A percentile compares a stretch with the other conserved stretches of the same genome.
These are phyloP conservation scores for Zoysia japonica DNA, from an alignment of 176 grass and related monocot species.

Conservation along the genomic window DNA sequence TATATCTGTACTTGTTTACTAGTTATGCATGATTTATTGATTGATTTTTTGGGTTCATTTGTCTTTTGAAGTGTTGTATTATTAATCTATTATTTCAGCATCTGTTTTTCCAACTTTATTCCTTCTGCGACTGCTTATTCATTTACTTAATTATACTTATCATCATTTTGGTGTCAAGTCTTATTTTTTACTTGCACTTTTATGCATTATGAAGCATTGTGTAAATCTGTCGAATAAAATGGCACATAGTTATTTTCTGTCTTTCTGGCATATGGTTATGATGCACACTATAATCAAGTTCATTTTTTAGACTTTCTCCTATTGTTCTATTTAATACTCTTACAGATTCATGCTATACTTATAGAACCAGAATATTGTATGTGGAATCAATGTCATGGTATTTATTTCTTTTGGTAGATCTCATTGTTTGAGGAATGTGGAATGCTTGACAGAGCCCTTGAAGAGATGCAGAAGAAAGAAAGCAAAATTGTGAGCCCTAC, in stretches of 20 bases:
- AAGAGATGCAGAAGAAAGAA: constrained; percentile 90
- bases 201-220: background rate
- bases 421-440: constrained; percentile 92
- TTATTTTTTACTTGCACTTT: constrained; percentile 21
- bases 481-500: constrained; percentile 74
- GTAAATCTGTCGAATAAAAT: constrained; percentile 5
- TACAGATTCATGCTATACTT: background rate
- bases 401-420: constrained; percentile 53
- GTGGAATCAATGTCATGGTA: constrained; percentile 1
- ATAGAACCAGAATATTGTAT: constrained; percentile 1
- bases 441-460: constrained; percentile 76
- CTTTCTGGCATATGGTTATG: background rate
- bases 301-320: constrained; percentile 16
- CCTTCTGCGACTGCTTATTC: constrained; percentile 1
- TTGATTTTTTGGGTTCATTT: constrained; percentile 5
- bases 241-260: background rate
- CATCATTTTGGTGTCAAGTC: background rate
- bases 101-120: background rate
- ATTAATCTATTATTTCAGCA: background rate
- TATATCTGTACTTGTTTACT: constrained; percentile 6
- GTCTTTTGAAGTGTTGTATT: constrained; percentile 10
- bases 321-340: background rate
- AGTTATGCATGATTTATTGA: background rate
- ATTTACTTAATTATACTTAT: constrained; percentile 2
- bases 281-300: constrained; percentile 4